Percentiles rank a stretch among this genome's conserved stretches.
Conservation (phyloP, 2,329 filamentous ascomycete species). For the Colletotrichum echinochloae region DNA sequence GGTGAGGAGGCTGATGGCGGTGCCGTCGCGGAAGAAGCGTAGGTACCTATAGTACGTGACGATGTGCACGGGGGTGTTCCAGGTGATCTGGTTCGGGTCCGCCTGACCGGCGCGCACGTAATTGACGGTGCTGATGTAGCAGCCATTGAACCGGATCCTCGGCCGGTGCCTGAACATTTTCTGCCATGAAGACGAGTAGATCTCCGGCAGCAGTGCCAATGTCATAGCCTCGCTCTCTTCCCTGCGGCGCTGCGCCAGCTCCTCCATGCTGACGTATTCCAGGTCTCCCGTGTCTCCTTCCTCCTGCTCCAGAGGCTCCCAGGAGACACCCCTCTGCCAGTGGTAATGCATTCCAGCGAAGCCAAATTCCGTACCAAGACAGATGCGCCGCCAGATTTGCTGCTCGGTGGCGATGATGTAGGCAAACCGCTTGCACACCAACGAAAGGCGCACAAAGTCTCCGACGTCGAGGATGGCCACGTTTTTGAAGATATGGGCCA, state of each 20-base stretch:
- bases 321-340: slow-evolving; percentile 72
- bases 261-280: slow-evolving; percentile 50
- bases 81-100: slow-evolving; percentile 77
- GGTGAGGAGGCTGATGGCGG: slow-evolving; percentile 82
- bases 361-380: slow-evolving; percentile 77
- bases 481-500: slow-evolving; percentile 81
- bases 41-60: slow-evolving; percentile 99
- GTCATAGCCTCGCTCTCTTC: slow-evolving; percentile 54
- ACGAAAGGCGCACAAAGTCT: slow-evolving; percentile 78
- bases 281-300: slow-evolving; percentile 48
- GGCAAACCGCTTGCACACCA: slow-evolving; percentile 88
- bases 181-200: slow-evolving; percentile 68
- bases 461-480: slow-evolving; percentile 81
- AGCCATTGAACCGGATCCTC: slow-evolving; percentile 91
- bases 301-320: slow-evolving; percentile 63
- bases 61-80: slow-evolving; percentile 88
- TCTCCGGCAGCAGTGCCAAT: slow-evolving; percentile 54
- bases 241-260: slow-evolving; percentile 50
- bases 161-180: slow-evolving; percentile 85
- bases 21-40: slow-evolving; percentile 92
- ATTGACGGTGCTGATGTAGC: slow-evolving; percentile 97
- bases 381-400: slow-evolving; percentile 84
- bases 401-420: slow-evolving; percentile 88
- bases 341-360: slow-evolving; percentile 87
- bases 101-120: slow-evolving; percentile 87